Evolutionary conservation across 1,139 yeast genomes (phyloP), one percentile per base, ranked within the genome.

Genomic region (Candida glucosophila): DNA sequence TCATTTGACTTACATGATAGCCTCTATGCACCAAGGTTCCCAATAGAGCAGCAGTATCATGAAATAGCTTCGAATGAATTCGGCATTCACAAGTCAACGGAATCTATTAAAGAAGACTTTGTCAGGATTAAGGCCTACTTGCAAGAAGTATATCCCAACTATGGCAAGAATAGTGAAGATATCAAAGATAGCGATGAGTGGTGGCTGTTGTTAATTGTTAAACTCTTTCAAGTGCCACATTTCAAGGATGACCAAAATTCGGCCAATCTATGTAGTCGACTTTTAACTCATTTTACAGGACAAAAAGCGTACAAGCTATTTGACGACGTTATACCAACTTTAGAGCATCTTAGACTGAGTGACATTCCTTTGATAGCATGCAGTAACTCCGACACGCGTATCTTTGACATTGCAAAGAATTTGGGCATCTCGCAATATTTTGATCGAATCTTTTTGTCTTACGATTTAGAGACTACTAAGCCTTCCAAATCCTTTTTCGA

Each of bases 1-100:
- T 72, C 85, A 1, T 65, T 78, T 33, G 88, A 78, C 49, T 78
- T 77, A 0, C 77, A 75, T 48, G 77, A 74, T 22, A 77, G 86
- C 0, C 46, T 78, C 6, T 77, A 75, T 42, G 54, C 67, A 0
- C 80, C 85, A 2, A 55, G 53, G n/a, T 50, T 49, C 13, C 71
- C 80, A 0, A 67, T 77, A 0, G 48, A 67, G 21, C 49, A 55
- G 18, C 77, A 70, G 34, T 78, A 78, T 41, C 55, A 62, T 25
- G 48, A 54, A 3, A 59, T 74, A 4, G 73, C 72, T 1, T 23
- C 35, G 2, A 43, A 47, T 10, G 54, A 52, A 26, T 61, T 61
- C 43, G 77, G 77, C 1, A 36, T 73, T 5, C 29, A 44, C 1
- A 55, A 57, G 17, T 49, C 62, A 2, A 29, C 37, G 2, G 50